phyloP scores from a whole-genome alignment of 2,329 filamentous ascomycete species.

The Penicillium sp. region DNA sequence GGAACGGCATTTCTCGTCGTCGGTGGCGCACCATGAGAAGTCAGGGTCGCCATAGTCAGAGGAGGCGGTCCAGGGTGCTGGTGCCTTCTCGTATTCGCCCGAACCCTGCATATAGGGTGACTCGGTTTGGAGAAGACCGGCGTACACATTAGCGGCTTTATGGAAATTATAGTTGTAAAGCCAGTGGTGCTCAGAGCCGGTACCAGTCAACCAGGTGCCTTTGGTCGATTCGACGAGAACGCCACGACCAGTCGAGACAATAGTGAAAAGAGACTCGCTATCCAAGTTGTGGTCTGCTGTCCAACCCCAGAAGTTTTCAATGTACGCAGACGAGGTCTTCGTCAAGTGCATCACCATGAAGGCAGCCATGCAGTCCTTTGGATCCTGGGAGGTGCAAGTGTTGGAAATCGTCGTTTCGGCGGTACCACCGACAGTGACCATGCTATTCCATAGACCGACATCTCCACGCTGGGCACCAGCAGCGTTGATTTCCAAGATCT shows the following conservation, averaged over 20 bases:
- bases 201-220: conserved; percentile 52
- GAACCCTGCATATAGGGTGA: conserved; percentile 40
- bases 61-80: conserved; percentile 34
- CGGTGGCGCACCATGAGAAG: conserved; percentile 33
- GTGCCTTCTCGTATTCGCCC: conserved; percentile 31
- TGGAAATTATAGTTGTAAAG: conserved; percentile 56
- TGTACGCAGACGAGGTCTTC: conserved; percentile 52
- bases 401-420: conserved; percentile 45
- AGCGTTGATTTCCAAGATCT: conserved; percentile 58
- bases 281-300: conserved; percentile 56
- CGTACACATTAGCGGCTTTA: conserved; percentile 47
- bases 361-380: conserved; percentile 53
- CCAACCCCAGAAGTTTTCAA: conserved; percentile 60
- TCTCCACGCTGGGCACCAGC: conserved; percentile 51
- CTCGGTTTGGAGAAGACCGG: conserved; percentile 41
- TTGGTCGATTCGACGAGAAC: conserved; percentile 47
- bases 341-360: conserved; percentile 59
- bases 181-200: conserved; percentile 52
- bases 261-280: conserved; percentile 37
- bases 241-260: conserved; percentile 45
- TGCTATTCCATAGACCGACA: conserved; percentile 56
- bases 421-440: conserved; percentile 54
- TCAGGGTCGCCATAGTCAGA: conserved; percentile 34
- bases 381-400: conserved; percentile 40
- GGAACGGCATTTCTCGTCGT: conserved; percentile 36